These are phyloP conservation scores for Blastocystis sp. DNA, from an alignment of 352 stramenopile genomes.

Conservation along the genomic window DNA sequence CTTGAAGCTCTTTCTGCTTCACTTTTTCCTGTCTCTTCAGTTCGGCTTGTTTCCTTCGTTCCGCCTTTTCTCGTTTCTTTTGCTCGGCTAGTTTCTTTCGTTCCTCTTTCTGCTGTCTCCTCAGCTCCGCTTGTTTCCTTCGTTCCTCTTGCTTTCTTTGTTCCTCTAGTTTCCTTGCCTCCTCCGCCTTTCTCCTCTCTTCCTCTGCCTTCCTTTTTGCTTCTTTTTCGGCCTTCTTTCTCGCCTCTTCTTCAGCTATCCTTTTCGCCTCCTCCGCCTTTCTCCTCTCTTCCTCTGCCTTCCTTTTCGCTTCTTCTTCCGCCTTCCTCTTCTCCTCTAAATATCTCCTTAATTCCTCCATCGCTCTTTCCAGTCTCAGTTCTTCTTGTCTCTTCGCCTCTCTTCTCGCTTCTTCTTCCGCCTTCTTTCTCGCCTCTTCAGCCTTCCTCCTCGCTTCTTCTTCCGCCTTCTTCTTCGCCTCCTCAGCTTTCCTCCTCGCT, in stretches of 20 bases:
- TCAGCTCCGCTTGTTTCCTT: neutral
- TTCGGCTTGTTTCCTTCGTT: neutral
- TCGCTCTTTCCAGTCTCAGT: neutral
- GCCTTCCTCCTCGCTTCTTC: neutral
- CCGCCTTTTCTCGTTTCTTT: neutral
- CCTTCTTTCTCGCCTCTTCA: neutral
- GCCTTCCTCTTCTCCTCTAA: neutral
- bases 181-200: neutral
- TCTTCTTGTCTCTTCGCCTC: neutral
- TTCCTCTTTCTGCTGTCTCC: neutral
- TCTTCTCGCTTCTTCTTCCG: neutral
- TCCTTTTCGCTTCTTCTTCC: neutral
- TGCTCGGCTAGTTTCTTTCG: neutral
- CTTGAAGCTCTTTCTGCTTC: neutral
- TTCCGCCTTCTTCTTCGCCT: neutral
- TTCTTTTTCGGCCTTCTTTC: neutral
- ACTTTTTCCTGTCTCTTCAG: neutral
- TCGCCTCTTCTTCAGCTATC: neutral
- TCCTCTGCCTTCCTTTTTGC: neutral
- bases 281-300: neutral
- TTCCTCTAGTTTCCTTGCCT: neutral
- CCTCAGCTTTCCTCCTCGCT: neutral
- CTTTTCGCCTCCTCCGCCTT: neutral
- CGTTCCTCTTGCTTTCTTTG: neutral
- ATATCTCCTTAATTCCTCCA: neutral